Evolutionary conservation across 1,284 basidiomycete species (phyloP).

Genomic region (Ganoderma leucocontextum): DNA sequence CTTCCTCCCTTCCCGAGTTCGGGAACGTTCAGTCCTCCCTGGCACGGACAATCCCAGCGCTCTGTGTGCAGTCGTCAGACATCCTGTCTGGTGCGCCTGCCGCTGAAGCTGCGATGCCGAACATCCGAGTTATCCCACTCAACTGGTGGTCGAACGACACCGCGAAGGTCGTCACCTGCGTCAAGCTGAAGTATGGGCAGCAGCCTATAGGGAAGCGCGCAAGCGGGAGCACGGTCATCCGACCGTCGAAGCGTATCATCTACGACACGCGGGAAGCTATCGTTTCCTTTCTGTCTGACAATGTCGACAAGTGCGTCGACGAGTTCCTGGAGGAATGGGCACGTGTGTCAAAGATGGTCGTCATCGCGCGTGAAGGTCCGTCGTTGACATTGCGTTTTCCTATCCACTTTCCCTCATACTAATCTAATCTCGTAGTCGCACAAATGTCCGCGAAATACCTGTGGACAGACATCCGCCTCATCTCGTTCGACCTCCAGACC

Average conservation of each 20-base stretch:
- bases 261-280: constrained; percentile 88
- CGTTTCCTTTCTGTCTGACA: constrained; percentile 85
- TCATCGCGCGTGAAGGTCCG: constrained; percentile 86
- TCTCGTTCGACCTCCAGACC: constrained; percentile 89
- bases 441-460: constrained; percentile 77
- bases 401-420: neutral
- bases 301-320: constrained; percentile 87
- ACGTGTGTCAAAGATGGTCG: constrained; percentile 89
- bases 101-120: constrained; percentile 90
- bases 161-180: constrained; percentile 81
- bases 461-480: constrained; percentile 77
- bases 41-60: constrained; percentile 76
- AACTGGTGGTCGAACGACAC: constrained; percentile 90
- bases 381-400: neutral
- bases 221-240: constrained; percentile 67
- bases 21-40: constrained; percentile 72
- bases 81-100: constrained; percentile 84
- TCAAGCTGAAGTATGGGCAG: constrained; percentile 88
- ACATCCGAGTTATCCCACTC: constrained; percentile 86
- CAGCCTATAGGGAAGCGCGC: constrained; percentile 80
- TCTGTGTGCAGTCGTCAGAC: constrained; percentile 84
- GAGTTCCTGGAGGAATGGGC: constrained; percentile 93
- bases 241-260: constrained; percentile 83
- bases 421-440: constrained; percentile 61
- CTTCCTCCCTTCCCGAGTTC: constrained; percentile 52